Base-by-base conservation (phyloP, 768 basidiomycete species). In the Leccinellum luteum region DNA sequence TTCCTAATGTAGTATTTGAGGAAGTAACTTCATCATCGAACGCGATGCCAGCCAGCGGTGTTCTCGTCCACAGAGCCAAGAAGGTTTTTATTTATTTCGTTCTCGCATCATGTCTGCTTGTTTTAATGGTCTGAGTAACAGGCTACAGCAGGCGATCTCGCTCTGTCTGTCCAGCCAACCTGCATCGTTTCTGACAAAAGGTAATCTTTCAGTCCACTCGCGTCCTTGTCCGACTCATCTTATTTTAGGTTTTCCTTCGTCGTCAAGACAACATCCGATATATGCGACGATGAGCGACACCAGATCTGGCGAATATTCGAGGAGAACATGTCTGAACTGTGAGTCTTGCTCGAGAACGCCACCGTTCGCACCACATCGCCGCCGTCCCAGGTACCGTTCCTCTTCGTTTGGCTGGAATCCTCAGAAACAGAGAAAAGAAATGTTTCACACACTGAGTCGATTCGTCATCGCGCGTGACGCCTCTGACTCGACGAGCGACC, bases 361-460 rank as follows among this genome's bases (percentile, higher is more conserved):
- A 15, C 14, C 2, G 31, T 47, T 34, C 45, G 8, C 25, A 0
- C 3, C 45, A n/a, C 43, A 25, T 19, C 28, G 15, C 45, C 17
- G 10, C 32, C 19, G n/a, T 35, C n/a, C 62, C 70, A 89, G 87
- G 21, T 87, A 83, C 62, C 67, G 65, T 13, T 52, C 64, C 6
- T 87, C 87, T 4, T 83, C 84, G 17, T 81, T 87, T 66, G 86
- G 86, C 47, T 91, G 87, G 85, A 68, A 87, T 53, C 81, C 86
- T 30, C 58, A 61, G 1, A 66, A 74, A 8, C 90, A 90, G 73
- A 69, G 66, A 35, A 70, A 68, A 34, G 88, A 92, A 65, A 68
- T 90, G 34, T 91, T 90, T 63, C 65, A 86, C 64, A 47, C 64
- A 2, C 67, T 76, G 30, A 85, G 87, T 47, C 83, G 90, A 19